phyloP scores from a whole-genome alignment of 176 grass and related monocot genomes.

The Dactylis glomerata region DNA sequence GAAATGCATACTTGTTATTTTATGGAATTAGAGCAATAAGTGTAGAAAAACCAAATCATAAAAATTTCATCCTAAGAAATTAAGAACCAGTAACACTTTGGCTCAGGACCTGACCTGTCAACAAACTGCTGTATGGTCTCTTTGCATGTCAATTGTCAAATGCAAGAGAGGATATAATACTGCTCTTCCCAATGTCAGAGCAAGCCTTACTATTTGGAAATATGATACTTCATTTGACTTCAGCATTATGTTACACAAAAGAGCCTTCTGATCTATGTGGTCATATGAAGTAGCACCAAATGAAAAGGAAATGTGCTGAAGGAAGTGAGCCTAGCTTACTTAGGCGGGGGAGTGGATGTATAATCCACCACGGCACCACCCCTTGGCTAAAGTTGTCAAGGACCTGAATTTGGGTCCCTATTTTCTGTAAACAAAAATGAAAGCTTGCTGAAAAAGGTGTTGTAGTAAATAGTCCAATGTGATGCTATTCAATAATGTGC shows the following conservation, averaged over 20 bases:
- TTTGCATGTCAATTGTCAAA: not conserved
- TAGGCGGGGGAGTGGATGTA: not conserved
- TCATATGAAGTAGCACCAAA: not conserved
- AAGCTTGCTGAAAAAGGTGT: not conserved
- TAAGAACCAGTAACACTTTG: not conserved
- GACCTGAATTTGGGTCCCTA: not conserved
- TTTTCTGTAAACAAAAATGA: not conserved
- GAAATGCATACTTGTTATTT: not conserved
- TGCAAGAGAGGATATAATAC: not conserved
- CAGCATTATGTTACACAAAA: not conserved
- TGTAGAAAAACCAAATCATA: not conserved
- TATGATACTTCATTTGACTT: not conserved
- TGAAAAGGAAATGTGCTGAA: not conserved
- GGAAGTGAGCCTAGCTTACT: not conserved
- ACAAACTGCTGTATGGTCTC: not conserved
- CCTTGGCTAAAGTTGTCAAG: not conserved
- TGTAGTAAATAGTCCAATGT: not conserved
- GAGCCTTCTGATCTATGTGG: not conserved
- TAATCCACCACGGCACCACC: not conserved
- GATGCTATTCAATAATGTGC: constrained; percentile 2
- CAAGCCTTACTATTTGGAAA: not conserved
- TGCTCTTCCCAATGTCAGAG: not conserved
- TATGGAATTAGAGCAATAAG: not conserved
- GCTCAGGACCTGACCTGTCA: not conserved
- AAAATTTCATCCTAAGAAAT: not conserved